A percentile compares a stretch with the other conserved stretches of the same genome.
Conservation (phyloP, 2,329 filamentous ascomycete genomes). For the Pestalotiopsis fici region DNA sequence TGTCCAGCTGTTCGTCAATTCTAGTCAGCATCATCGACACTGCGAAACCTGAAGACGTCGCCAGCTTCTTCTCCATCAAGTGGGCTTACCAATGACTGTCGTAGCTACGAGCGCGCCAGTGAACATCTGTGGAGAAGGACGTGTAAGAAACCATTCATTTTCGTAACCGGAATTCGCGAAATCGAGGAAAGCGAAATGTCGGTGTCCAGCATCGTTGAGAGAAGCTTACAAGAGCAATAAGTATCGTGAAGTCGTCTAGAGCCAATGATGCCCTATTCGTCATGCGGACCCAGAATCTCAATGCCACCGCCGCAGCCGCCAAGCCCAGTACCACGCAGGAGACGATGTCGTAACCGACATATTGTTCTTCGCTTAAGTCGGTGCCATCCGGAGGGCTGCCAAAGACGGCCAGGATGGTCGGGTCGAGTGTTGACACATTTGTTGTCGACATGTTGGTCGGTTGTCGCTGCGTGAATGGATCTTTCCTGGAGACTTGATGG, state of each 20-base stretch:
- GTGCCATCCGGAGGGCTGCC: constrained; percentile 18
- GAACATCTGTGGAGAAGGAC: not conserved
- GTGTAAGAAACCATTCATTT: not conserved
- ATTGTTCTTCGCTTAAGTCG: constrained; percentile 16
- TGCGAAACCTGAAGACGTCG: not conserved
- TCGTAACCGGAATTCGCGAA: not conserved
- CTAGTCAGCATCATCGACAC: constrained; percentile 1
- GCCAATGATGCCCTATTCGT: constrained; percentile 5
- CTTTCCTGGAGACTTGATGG: not conserved
- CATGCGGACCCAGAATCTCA: constrained; percentile 20
- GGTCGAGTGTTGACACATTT: constrained; percentile 14
- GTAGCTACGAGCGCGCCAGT: constrained; percentile 16
- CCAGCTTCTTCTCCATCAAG: not conserved
- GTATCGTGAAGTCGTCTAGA: constrained; percentile 23
- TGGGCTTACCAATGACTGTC: constrained; percentile 14
- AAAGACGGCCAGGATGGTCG: constrained; percentile 11
- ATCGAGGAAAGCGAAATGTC: not conserved
- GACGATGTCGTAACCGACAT: constrained; percentile 18
- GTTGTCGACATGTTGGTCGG: not conserved
- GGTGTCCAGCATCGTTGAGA: not conserved
- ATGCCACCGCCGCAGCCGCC: constrained; percentile 16
- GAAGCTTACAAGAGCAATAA: constrained; percentile 21
- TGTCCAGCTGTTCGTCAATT: constrained; percentile 10
- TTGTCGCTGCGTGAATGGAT: not conserved
- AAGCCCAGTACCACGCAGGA: constrained; percentile 19